Evolutionary conservation across 768 basidiomycete species (phyloP), one percentile per base, ranked within the genome.

Genomic region (Xanthoconium stramineum): DNA sequence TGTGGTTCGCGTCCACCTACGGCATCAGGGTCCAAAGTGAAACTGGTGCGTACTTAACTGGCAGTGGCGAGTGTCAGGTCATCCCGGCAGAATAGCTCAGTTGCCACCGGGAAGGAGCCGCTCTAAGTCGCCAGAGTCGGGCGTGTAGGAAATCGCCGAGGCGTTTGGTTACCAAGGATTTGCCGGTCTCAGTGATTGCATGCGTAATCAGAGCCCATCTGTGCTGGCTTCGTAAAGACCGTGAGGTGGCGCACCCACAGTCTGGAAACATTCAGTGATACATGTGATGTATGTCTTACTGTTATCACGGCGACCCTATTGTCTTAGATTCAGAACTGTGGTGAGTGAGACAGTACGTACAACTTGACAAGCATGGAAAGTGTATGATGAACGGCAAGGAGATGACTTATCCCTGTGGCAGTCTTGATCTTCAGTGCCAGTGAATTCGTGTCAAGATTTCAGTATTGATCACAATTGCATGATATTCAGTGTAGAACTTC

Each of bases 11-110:
- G 17, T 42, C 40, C 17, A 28, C 29, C 52, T 28, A 52, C 42
- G 49, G 42, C 53, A 50, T 42, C 44, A 30, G 35, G 42, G 45
- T 51, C n/a, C 57, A 42, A 58, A 12, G 59, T 66, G 65, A 66
- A 43, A 66, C 65, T 39, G 47, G 47, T 20, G 43, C 39, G n/a
- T 37, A 39, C 35, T 36, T 30, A 45, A 47, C 17, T 32, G 43
- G 45, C 20, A 30, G 56, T 50, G 63, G 58, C 53, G 52, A 52
- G 42, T 13, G 13, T 24, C 44, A 48, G 36, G 48, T 30, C 39
- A 39, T 52, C 55, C 24, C 14, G 33, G 33, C 8, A 52, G 42
- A 44, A 57, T 32, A 43, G n/a, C 33, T 35, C 20, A 47, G 39
- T 32, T 49, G 42, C 35, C 42, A 29, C 52, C 35, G 29, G 19